Conservation (phyloP, 2,329 filamentous ascomycete genomes). For the Trichophyton verrucosum region DNA sequence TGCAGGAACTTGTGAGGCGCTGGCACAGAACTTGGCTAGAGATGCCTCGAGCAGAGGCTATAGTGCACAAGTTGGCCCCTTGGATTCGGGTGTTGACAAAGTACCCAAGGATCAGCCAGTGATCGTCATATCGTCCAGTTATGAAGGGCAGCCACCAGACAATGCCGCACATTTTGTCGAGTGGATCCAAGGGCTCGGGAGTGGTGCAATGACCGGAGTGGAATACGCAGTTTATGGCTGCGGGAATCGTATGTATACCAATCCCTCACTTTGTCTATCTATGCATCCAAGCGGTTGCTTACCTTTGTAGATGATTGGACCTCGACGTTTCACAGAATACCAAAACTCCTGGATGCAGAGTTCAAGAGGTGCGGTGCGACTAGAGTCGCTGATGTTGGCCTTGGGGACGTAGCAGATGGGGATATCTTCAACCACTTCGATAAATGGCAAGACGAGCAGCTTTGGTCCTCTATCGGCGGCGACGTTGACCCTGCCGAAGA, state of each 20-base stretch:
- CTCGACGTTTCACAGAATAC: neutral
- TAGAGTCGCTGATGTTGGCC: neutral
- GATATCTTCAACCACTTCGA: slow-evolving; percentile 3
- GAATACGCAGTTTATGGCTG: slow-evolving; percentile 7
- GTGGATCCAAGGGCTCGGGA: neutral
- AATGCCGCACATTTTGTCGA: slow-evolving; percentile 3
- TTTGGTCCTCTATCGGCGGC: neutral
- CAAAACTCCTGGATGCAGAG: neutral
- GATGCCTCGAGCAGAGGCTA: neutral
- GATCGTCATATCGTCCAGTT: neutral
- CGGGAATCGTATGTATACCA: neutral
- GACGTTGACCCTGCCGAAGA: neutral
- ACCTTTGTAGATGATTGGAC: neutral
- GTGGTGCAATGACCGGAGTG: slow-evolving; percentile 23
- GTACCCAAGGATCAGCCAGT: neutral
- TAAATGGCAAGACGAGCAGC: slow-evolving; percentile 2
- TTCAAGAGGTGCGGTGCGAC: neutral
- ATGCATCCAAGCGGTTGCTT: neutral
- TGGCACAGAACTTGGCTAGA: neutral
- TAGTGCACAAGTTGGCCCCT: neutral
- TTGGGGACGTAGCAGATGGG: neutral
- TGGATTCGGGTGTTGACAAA: neutral
- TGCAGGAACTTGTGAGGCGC: neutral
- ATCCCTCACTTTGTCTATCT: neutral
- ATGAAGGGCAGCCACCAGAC: neutral